Base-by-base conservation (phyloP, 2,329 filamentous ascomycete species). In the Cryphonectria nitschkei region DNA sequence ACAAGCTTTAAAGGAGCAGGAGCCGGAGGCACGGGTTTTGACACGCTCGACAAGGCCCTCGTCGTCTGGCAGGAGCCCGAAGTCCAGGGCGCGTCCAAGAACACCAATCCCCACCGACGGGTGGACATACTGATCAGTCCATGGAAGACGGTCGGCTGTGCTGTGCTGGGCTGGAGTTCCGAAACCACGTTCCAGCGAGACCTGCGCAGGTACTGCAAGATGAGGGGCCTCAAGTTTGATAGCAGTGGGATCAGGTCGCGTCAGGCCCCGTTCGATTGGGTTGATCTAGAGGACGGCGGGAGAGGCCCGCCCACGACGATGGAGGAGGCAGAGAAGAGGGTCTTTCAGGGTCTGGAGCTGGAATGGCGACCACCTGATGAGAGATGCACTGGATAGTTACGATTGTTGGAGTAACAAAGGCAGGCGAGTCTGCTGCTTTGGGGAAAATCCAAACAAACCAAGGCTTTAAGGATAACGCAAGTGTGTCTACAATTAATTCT, bases 121-220 rank as follows among this genome's bases (percentile, higher is more conserved):
- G 95, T 98, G 0, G 95, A 98, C 78, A 97, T 98, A 70, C 95
- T 98, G 74, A 85, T 98, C 73, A 90, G 89, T 32, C 94, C 95
- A 0, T 98, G 95, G 93, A 91, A 90, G 69, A 97, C 94, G 0
- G 90, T 93, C 0, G 95, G 96, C 0, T 98, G 94, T 75, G 95
- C 95, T 0, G 86, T 98, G 4, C 82, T 95, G 26, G 95, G 94
- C 1, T 98, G 95, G 96, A 92, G 89, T 22, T 93, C 94, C 0
- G 95, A 90, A 1, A 97, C 91, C 0, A 98, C 94, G 0, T 98
- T 98, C 75, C 89, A 98, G 82, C 85, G 95, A 34, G 96, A 98
- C 79, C 79, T 98, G 68, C 85, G 95, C 56, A 84, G 91, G 46
- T 97, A 95, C 80, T 93, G 91, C 72, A 95, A 93, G 79, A 84